Base-by-base conservation (phyloP, 73 alveolate genomes). In the Durusdinium trenchii region DNA sequence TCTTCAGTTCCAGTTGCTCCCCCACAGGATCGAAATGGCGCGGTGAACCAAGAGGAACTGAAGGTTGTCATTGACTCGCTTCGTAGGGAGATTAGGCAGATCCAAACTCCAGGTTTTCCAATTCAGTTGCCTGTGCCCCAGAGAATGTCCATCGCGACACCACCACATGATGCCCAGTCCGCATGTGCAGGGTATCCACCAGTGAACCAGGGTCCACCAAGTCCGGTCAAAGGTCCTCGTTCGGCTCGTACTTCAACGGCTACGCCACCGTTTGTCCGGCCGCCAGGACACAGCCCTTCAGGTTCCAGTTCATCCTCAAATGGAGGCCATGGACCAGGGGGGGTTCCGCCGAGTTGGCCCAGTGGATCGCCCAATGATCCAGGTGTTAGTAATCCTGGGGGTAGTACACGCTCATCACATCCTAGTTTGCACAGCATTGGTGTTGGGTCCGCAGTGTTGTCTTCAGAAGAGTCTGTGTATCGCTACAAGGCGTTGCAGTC, bases 161-260 rank as follows among this genome's bases (percentile, higher is more conserved):
- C 90, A 3, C 90, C 90, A 0, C 26, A 26, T 18, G 90, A 79
- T 23, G 30, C 46, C 14, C 0, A 6, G 69, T 79, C 90, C 45
- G 90, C 90, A 28, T 79, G 90, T 47, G 90, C 90, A 79, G 90
- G 90, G 32, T 16, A 40, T 23, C 73, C 73, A 23, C 73, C 73
- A 2, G 73, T 23, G 4, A 23, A 60, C 4, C 30, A 23, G 0
- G n/a, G n/a, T n/a, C 73, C 73, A 2, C 18, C 1, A 23, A 60
- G 73, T 23, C 4, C 30, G 73, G 30, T 32, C 18, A 0, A 23
- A 2, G 73, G 73, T 2, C n/a, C n/a, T n/a, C n/a, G n/a, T n/a
- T n/a, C n/a, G n/a, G n/a, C n/a, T n/a, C n/a, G n/a, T n/a, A n/a
- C n/a, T n/a, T n/a, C n/a, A n/a, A n/a, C n/a, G n/a, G n/a, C n/a